Evolutionary conservation across 257 asterid species (phyloP).

Genomic region (Nicotiana undulata): DNA sequence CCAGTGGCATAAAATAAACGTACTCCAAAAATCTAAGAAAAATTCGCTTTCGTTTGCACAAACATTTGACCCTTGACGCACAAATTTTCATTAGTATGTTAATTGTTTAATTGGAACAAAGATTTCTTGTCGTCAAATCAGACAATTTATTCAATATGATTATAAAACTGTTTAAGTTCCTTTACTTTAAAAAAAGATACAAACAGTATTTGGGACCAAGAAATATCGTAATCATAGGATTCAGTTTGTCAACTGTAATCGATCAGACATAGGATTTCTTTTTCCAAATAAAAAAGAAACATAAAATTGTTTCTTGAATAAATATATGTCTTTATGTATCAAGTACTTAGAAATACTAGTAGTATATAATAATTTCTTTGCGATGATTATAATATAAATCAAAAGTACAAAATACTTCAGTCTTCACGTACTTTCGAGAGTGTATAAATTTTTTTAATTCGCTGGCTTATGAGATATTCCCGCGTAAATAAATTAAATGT

Average conservation of each 20-base stretch:
- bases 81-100: background rate
- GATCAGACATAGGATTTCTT: background rate
- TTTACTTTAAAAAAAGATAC: background rate
- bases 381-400: too few species aligned
- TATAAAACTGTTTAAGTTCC: background rate
- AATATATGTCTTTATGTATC: too few species aligned
- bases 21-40: background rate
- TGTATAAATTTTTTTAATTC: too few species aligned
- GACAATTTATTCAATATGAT: background rate
- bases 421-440: too few species aligned
- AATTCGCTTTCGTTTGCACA: background rate
- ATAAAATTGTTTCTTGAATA: background rate
- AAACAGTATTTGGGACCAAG: background rate
- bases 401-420: too few species aligned
- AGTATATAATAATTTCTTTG: too few species aligned
- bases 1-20: background rate
- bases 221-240: background rate
- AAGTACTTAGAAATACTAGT: too few species aligned
- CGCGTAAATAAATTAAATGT: too few species aligned
- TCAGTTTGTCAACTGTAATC: background rate
- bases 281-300: background rate
- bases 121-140: background rate
- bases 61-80: background rate
- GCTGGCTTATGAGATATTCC: too few species aligned
- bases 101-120: background rate